Conservation (phyloP, 345 rosid genomes). For the Corymbia maculata region DNA sequence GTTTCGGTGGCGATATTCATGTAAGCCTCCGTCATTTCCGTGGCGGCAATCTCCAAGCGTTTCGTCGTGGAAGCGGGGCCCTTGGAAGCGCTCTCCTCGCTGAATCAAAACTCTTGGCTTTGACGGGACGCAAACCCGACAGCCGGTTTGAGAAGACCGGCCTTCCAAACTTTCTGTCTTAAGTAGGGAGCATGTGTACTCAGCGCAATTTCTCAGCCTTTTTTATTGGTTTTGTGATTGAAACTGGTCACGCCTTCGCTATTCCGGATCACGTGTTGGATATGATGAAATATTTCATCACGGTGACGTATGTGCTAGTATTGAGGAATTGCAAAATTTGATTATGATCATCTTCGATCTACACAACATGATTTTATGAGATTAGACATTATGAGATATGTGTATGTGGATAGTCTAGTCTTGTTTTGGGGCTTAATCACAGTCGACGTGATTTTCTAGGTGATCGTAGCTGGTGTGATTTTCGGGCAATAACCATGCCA, state of each 20-base stretch:
- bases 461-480: too few species aligned
- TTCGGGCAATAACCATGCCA: too few species aligned
- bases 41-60: background rate
- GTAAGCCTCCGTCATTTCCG: background rate
- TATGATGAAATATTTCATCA: fast-evolving
- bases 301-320: background rate
- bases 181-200: background rate
- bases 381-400: too few species aligned
- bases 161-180: background rate
- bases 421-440: background rate
- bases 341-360: background rate
- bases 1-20: background rate
- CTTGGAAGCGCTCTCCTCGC: background rate
- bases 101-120: background rate
- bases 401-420: too few species aligned
- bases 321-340: background rate
- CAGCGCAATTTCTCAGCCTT: background rate
- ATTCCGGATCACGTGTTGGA: too few species aligned
- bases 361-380: background rate
- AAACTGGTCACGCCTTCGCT: background rate
- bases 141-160: background rate
- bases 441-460: background rate
- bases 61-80: background rate
- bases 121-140: background rate
- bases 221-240: background rate